phyloP scores from a whole-genome alignment of 225 moss, liverwort and hornwort species.

The Polytrichum commune region DNA sequence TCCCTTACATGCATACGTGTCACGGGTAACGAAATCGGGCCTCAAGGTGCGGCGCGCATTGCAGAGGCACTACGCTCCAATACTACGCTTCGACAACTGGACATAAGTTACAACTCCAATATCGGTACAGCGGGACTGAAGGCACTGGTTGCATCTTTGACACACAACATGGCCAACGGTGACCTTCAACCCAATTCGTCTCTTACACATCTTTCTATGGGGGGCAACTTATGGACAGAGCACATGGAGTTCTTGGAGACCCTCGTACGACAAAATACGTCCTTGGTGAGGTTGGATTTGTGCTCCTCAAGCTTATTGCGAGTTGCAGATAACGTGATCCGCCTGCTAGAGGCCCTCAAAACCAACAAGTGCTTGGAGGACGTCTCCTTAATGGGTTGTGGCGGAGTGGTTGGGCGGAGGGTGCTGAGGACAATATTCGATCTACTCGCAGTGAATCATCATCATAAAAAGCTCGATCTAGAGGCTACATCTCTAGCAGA shows the following conservation, averaged over 20 bases:
- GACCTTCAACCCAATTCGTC: not conserved
- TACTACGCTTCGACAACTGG: not conserved
- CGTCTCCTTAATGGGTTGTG: too few species aligned
- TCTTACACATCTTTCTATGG: not conserved
- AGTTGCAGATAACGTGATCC: not conserved
- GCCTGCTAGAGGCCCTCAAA: not conserved
- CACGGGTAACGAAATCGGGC: rapidly evolving
- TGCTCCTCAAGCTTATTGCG: rapidly evolving
- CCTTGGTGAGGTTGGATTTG: not conserved
- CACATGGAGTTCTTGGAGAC: not conserved
- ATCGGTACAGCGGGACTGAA: not conserved
- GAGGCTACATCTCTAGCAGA: not conserved
- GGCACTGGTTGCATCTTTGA: not conserved
- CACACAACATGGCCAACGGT: not conserved
- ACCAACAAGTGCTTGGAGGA: not conserved
- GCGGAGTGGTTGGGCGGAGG: not conserved
- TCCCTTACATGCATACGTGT: not conserved
- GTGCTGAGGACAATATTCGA: not conserved
- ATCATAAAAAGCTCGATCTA: not conserved
- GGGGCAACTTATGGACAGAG: rapidly evolving
- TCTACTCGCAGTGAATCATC: not conserved
- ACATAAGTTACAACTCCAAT: not conserved
- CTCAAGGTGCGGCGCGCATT: not conserved
- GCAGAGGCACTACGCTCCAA: not conserved
- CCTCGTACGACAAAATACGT: not conserved